Percentiles rank a stretch among this genome's conserved stretches.
Conservation (phyloP, 441 rosid species). For the Eutrema salsugineum region DNA sequence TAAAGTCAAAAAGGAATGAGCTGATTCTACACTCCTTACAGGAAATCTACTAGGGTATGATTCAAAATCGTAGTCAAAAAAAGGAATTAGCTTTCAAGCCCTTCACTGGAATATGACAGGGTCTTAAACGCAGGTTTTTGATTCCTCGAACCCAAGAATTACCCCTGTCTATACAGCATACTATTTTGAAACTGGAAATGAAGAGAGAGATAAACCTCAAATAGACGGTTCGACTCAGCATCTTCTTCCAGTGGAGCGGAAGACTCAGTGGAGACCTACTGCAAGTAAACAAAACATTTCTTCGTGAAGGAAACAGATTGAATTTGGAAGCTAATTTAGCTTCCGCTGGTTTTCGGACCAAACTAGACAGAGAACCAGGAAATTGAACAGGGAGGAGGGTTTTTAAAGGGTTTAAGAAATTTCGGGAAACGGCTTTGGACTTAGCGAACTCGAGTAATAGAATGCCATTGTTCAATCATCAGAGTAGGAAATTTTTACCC, state of each 20-base stretch:
- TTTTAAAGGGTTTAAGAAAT: constrained; percentile 27
- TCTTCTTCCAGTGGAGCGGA: constrained; percentile 40
- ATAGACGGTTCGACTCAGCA: constrained; percentile 47
- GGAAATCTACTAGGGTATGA: too few species aligned
- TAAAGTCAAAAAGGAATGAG: too few species aligned
- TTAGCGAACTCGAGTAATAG: constrained; percentile 34
- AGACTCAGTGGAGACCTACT: constrained; percentile 33
- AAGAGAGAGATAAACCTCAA: constrained; percentile 44
- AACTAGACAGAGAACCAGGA: constrained; percentile 18
- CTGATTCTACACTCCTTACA: too few species aligned
- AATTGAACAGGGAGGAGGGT: constrained; percentile 25
- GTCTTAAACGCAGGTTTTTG: too few species aligned
- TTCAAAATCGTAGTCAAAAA: too few species aligned
- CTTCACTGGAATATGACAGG: background rate
- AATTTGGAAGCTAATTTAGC: constrained; percentile 29
- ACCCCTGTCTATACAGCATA: background rate
- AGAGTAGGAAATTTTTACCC: background rate
- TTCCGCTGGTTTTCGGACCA: constrained; percentile 12
- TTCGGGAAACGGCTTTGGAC: constrained; percentile 29
- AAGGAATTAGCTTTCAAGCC: constrained; percentile 2
- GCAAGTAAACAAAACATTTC: constrained; percentile 10
- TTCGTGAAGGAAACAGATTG: constrained; percentile 18
- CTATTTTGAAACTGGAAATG: background rate
- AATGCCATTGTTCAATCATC: constrained; percentile 37
- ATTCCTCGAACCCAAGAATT: background rate